Conservation (phyloP, 148 eudicot genomes). For the Dysphania ambrosioides region DNA sequence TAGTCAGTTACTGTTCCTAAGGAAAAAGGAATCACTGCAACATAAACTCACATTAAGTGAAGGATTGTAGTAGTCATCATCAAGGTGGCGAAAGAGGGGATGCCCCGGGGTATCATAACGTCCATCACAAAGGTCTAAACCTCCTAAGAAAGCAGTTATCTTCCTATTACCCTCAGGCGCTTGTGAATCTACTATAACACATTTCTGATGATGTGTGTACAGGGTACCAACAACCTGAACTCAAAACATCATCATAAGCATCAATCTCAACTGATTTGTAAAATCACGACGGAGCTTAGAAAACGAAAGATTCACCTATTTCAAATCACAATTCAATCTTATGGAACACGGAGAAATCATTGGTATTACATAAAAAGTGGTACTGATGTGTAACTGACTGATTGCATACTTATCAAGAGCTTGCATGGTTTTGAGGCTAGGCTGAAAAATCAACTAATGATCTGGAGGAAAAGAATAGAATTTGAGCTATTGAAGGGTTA, state of each 20-base stretch:
- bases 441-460: too few species aligned
- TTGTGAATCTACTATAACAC: conserved; percentile 89
- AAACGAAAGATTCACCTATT: background rate
- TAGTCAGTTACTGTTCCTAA: background rate
- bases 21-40: background rate
- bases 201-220: conserved; percentile 96
- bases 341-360: background rate
- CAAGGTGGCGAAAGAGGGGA: conserved; percentile 65
- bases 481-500: too few species aligned
- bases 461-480: too few species aligned
- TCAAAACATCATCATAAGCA: conserved; percentile 23
- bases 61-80: conserved; percentile 84
- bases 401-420: too few species aligned
- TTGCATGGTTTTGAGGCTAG: background rate
- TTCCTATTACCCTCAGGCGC: conserved; percentile 76
- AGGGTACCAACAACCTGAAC: conserved; percentile 92
- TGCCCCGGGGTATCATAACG: conserved; percentile 98
- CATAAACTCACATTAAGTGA: conserved; percentile 56
- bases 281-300: background rate
- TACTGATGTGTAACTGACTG: too few species aligned
- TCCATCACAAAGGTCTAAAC: conserved; percentile 90
- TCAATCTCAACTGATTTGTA: background rate
- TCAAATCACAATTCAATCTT: background rate
- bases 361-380: too few species aligned
- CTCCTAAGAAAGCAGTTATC: conserved; percentile 79